Evolutionary conservation across 371 early-diverging fungal genomes (phyloP), one percentile per base, ranked within the genome.

Genomic region (Saksenaea oblongispora): DNA sequence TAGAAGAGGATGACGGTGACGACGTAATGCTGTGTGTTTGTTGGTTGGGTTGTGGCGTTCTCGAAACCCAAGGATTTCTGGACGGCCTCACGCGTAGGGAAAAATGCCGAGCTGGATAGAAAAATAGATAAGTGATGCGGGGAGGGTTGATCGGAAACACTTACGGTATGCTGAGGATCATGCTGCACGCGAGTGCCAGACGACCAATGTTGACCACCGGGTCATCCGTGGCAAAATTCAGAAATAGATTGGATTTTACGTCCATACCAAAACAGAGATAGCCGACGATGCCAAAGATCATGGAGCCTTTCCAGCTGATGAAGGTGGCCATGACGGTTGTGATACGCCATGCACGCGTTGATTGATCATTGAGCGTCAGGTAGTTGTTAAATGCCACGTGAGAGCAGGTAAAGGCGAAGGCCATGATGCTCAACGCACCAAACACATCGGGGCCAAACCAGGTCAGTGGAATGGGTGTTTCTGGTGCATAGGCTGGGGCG

Each of bases 351-450:
- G 73, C 65, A 8, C 71, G 63, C 2, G 78, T 65, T 1, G 82
- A 66, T 36, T 82, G 86, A 36, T 81, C 66, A 28, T 70, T 56
- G 54, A 84, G 69, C 5, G 85, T 73, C 51, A 80, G 59, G 53
- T 71, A 87, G 58, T 84, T 87, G 55, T 78, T 72, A 55, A 86
- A 84, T 5, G 86, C 84, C 5, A 84, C 83, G 65, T 87, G 87
- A 24, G 83, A 72, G 27, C 84, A 86, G 13, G 85, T 76, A 63
- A 87, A 84, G 0, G 85, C 87, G 73, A 87, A 87, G 0, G 85
- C 84, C 80, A 87, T 86, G 59, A 87, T 84, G 28, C 85, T 86
- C 18, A 86, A 65, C 1, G 84, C 84, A n/a, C 86, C 76, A 57
- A 82, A 77, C 8, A 86, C 67, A 58, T 85, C 82, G 22, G 73